Evolutionary conservation across 2,329 filamentous ascomycete genomes (phyloP).

Genomic region (Fusarium camptoceras): DNA sequence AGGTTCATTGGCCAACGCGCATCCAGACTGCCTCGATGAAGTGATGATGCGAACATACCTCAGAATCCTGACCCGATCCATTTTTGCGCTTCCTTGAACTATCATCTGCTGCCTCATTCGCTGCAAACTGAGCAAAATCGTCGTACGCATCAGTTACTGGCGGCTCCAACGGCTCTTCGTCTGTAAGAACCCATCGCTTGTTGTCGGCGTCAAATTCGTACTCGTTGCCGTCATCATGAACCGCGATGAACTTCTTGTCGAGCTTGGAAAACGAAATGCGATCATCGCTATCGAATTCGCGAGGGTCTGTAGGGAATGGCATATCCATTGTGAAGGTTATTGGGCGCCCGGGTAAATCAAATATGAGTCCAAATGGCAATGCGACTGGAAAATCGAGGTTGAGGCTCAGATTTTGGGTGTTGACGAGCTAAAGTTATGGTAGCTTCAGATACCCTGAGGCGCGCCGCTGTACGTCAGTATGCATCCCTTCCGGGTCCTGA

Average conservation of each 20-base stretch:
- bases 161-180: conserved; percentile 57
- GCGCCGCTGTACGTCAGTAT: conserved; percentile 42
- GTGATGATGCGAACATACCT: conserved; percentile 55
- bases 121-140: conserved; percentile 45
- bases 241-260: conserved; percentile 84
- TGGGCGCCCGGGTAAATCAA: not conserved
- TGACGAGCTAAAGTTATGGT: conserved; percentile 19
- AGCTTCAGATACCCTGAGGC: conserved; percentile 29
- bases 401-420: conserved; percentile 13
- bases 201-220: conserved; percentile 81
- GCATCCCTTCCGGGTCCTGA: conserved; percentile 9
- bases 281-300: conserved; percentile 79
- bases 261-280: conserved; percentile 89
- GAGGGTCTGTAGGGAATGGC: conserved; percentile 68
- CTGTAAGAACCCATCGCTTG: conserved; percentile 79
- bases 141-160: conserved; percentile 56
- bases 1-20: not conserved
- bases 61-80: conserved; percentile 52
- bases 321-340: conserved; percentile 46
- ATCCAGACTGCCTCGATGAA: not conserved
- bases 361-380: not conserved
- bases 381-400: conserved; percentile 7
- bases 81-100: conserved; percentile 58
- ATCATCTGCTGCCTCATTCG: conserved; percentile 42
- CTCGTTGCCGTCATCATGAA: conserved; percentile 85